Evolutionary conservation across 257 asterid genomes (phyloP).

Genomic region (Voacanga thouarsii): DNA sequence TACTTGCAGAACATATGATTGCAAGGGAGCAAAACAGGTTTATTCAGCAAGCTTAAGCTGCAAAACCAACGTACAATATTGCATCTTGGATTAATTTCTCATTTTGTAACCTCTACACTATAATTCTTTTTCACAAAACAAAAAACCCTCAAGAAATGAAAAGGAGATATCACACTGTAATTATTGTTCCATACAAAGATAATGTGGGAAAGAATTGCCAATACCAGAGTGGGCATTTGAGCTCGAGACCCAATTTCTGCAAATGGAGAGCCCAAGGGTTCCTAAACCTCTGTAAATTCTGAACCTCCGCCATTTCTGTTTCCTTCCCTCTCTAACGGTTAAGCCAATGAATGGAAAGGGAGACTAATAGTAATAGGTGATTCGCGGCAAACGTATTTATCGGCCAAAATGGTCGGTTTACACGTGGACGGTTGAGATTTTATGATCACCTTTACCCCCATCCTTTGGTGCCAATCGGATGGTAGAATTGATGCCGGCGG

Average conservation of each 20-base stretch:
- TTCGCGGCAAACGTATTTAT: neutral
- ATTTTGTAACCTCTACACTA: neutral
- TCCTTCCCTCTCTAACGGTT: neutral
- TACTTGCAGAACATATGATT: conserved; percentile 86
- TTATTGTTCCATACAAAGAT: neutral
- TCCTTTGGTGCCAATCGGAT: neutral
- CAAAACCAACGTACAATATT: conserved; percentile 1
- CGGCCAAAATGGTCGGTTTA: neutral
- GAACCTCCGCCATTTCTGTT: conserved; percentile 21
- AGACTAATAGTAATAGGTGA: neutral
- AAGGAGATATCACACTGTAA: neutral
- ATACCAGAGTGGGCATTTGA: conserved; percentile 86
- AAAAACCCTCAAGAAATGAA: neutral
- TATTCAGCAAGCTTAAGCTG: conserved; percentile 68
- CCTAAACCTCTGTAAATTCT: conserved; percentile 24
- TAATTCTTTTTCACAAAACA: neutral
- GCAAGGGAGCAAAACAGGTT: conserved; percentile 82
- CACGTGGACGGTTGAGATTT: conserved; percentile 13
- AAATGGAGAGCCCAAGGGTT: conserved; percentile 70
- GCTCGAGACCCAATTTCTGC: conserved; percentile 81
- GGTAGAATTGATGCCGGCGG: neutral
- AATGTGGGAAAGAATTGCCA: neutral
- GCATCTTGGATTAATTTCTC: neutral
- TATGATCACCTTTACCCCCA: neutral
- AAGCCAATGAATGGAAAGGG: no score